Evolutionary conservation across 768 basidiomycete genomes (phyloP).

Genomic region (Lactifluus volemus): DNA sequence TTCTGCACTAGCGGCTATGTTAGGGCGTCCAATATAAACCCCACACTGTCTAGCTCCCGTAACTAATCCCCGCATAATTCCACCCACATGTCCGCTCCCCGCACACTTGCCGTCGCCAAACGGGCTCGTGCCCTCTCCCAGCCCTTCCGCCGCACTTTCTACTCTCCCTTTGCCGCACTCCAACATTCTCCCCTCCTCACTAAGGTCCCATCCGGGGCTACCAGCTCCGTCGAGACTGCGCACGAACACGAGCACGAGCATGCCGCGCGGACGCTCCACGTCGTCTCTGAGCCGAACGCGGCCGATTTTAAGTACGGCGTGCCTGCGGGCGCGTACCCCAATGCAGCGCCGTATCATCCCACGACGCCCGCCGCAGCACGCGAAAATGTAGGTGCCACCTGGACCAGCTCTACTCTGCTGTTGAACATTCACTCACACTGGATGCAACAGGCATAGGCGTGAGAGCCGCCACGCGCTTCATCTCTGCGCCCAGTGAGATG

Average conservation of each 20-base stretch:
- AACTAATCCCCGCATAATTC: neutral
- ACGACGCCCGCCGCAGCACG: conserved; percentile 31
- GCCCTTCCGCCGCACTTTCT: conserved; percentile 42
- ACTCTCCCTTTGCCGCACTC: conserved; percentile 54
- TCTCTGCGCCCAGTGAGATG: conserved; percentile 39
- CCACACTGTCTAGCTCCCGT: neutral
- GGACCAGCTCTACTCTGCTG: conserved; percentile 34
- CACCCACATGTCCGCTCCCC: conserved; percentile 25
- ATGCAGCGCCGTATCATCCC: conserved; percentile 29
- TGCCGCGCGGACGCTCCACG: conserved; percentile 50
- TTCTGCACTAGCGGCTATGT: neutral
- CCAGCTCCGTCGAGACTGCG: conserved; percentile 19
- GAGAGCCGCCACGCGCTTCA: conserved; percentile 38
- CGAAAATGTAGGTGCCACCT: conserved; percentile 29
- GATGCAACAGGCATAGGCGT: conserved; percentile 36
- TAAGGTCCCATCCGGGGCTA: conserved; percentile 23
- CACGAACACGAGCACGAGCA: conserved; percentile 61
- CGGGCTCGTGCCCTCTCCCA: conserved; percentile 26
- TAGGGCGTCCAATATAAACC: neutral
- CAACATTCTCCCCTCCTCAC: conserved; percentile 31
- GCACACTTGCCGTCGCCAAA: conserved; percentile 20
- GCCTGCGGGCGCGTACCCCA: conserved; percentile 53
- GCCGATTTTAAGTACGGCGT: conserved; percentile 54
- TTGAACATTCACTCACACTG: conserved; percentile 38
- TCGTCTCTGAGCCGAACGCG: conserved; percentile 66